Percentiles rank a stretch among this genome's conserved stretches.
phyloP scores from a whole-genome alignment of 805 yeast genomes.

The Saccharomycopsis sp. region DNA sequence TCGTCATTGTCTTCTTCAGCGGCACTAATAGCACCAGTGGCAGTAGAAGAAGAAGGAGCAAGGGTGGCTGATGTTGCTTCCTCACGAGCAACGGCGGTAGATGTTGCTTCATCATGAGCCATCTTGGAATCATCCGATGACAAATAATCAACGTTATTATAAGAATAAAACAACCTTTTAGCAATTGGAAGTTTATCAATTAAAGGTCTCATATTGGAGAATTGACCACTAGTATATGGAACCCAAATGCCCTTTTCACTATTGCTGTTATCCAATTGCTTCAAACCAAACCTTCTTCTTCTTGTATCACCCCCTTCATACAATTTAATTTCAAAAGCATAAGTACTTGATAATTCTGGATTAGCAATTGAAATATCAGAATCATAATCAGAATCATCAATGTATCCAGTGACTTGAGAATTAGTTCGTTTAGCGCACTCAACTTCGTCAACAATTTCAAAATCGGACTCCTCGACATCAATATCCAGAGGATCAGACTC shows the following conservation, averaged over 20 bases:
- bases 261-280: neutral
- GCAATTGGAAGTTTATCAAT: slow-evolving; percentile 27
- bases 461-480: neutral
- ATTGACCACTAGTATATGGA: slow-evolving; percentile 36
- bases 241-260: slow-evolving; percentile 34
- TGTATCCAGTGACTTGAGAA: slow-evolving; percentile 1
- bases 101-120: too few species aligned
- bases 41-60: too few species aligned
- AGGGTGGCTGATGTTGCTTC: too few species aligned
- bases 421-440: neutral
- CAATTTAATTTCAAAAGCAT: slow-evolving; percentile 41
- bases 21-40: too few species aligned
- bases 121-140: too few species aligned
- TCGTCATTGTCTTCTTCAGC: too few species aligned
- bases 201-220: slow-evolving; percentile 35
- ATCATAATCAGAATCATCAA: slow-evolving; percentile 25
- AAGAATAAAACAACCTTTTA: slow-evolving; percentile 30
- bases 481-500: neutral
- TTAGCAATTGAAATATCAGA: slow-evolving; percentile 47
- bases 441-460: neutral
- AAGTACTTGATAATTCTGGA: slow-evolving; percentile 43
- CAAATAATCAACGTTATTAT: slow-evolving; percentile 20
- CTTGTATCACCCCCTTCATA: slow-evolving; percentile 25
- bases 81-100: too few species aligned
- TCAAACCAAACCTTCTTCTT: neutral